A percentile compares a stretch with the other conserved stretches of the same genome.
phyloP scores from a whole-genome alignment of 176 grass and related monocot genomes.

The Avena insularis region DNA sequence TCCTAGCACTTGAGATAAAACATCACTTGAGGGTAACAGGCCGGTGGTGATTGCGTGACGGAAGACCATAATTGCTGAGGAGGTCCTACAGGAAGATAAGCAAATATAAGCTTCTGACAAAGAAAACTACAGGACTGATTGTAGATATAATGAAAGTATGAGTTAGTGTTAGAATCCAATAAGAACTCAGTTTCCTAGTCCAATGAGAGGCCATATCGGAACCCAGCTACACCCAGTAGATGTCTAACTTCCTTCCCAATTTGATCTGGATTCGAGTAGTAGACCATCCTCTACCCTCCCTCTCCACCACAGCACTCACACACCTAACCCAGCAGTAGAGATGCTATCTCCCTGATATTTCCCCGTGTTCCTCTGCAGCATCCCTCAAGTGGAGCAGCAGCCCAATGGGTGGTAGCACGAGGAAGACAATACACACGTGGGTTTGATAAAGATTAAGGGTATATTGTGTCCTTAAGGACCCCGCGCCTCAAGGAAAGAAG shows the following conservation, averaged over 20 bases:
- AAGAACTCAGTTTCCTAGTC: background rate
- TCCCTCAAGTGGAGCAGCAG: background rate
- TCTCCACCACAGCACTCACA: background rate
- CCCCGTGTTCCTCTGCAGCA: background rate
- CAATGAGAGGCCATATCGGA: slow-evolving; percentile 12
- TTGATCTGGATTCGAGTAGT: background rate
- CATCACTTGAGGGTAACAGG: slow-evolving; percentile 71
- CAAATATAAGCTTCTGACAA: slow-evolving; percentile 27
- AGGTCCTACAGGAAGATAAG: slow-evolving; percentile 67
- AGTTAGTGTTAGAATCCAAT: background rate
- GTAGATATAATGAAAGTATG: background rate
- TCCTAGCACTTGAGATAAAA: slow-evolving; percentile 93
- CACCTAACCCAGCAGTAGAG: background rate
- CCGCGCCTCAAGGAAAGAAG: too few relatives aligned
- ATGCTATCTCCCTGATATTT: background rate
- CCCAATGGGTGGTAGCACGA: background rate
- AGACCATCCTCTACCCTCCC: background rate
- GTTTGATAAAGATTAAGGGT: background rate
- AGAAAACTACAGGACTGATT: background rate
- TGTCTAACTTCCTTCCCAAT: background rate
- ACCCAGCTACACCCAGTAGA: background rate
- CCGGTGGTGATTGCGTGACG: slow-evolving; percentile 68
- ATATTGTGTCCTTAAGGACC: background rate
- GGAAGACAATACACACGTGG: background rate
- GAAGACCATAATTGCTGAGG: slow-evolving; percentile 73